phyloP scores from a whole-genome alignment of 1,284 basidiomycete genomes.

The Leccinum griseonigrum region DNA sequence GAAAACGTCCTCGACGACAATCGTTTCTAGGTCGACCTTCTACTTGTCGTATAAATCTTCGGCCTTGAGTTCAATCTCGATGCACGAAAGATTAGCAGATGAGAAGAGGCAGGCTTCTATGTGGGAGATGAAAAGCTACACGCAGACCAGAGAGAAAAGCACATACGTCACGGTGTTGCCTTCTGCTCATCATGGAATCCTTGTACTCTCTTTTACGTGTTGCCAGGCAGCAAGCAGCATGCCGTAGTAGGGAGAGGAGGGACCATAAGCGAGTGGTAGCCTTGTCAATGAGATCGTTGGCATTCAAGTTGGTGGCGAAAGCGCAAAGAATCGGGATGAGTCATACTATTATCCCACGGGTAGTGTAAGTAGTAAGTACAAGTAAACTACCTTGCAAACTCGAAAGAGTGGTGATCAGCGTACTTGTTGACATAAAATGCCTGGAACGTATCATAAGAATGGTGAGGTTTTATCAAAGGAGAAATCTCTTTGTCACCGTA shows the following conservation, averaged over 20 bases:
- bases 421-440: background rate
- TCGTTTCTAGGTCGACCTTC: constrained; percentile 97
- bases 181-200: too few relatives aligned
- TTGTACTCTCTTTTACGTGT: too few relatives aligned
- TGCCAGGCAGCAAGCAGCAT: constrained; percentile 66
- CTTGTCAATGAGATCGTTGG: constrained; percentile 98
- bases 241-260: too few relatives aligned
- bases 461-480: background rate
- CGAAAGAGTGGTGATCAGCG: background rate
- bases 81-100: background rate
- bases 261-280: constrained; percentile 90
- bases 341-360: constrained; percentile 37
- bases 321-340: too few relatives aligned
- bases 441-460: background rate
- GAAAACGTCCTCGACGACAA: constrained; percentile 97
- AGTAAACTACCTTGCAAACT: background rate
- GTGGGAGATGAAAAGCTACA: background rate
- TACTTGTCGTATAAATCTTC: constrained; percentile 98
- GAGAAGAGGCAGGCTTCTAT: constrained; percentile 49
- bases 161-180: too few relatives aligned
- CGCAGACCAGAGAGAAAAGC: constrained; percentile 4
- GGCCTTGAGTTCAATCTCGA: constrained; percentile 83
- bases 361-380: background rate
- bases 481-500: background rate
- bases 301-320: too few relatives aligned